These are phyloP conservation scores for Polyplosphaeria fusca DNA, from an alignment of 495 filamentous ascomycete genomes.

Conservation along the genomic window DNA sequence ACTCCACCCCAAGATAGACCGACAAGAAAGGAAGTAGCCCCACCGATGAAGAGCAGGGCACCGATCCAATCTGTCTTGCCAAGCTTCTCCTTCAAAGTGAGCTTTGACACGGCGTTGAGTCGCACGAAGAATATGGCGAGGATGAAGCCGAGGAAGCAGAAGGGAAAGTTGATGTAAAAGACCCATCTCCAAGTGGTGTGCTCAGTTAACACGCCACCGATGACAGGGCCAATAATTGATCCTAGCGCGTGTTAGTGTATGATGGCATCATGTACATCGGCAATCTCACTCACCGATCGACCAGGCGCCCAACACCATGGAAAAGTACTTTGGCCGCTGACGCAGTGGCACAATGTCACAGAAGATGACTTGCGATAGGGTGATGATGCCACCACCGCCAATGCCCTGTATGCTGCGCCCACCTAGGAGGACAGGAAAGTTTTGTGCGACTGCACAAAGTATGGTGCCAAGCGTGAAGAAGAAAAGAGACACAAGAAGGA, in stretches of 20 bases:
- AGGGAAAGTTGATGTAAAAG: slow-evolving; percentile 46
- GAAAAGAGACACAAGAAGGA: slow-evolving; percentile 40
- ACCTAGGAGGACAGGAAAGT: slow-evolving; percentile 22
- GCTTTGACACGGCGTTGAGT: not conserved
- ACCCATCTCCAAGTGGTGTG: slow-evolving; percentile 36
- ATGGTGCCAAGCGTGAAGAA: slow-evolving; percentile 40
- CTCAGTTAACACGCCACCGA: slow-evolving; percentile 34
- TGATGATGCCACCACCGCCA: slow-evolving; percentile 34
- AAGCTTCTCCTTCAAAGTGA: slow-evolving; percentile 31
- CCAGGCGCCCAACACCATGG: slow-evolving; percentile 38
- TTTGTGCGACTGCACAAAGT: slow-evolving; percentile 17
- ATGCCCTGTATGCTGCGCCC: slow-evolving; percentile 36
- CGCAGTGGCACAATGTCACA: slow-evolving; percentile 40
- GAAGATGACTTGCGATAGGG: slow-evolving; percentile 29
- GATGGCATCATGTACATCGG: slow-evolving; percentile 19
- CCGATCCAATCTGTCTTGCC: slow-evolving; percentile 60
- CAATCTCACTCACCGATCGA: too few relatives aligned
- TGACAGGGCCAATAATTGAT: slow-evolving; percentile 27
- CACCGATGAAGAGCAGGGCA: slow-evolving; percentile 51
- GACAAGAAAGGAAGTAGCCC: slow-evolving; percentile 49
- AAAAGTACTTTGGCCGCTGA: slow-evolving; percentile 40
- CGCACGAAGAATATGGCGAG: slow-evolving; percentile 34
- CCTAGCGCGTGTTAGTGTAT: too few relatives aligned
- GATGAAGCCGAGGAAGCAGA: slow-evolving; percentile 37
- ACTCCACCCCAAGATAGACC: slow-evolving; percentile 56